Evolutionary conservation across 345 rosid species (phyloP).

Genomic region (Clarkia xantiana): DNA sequence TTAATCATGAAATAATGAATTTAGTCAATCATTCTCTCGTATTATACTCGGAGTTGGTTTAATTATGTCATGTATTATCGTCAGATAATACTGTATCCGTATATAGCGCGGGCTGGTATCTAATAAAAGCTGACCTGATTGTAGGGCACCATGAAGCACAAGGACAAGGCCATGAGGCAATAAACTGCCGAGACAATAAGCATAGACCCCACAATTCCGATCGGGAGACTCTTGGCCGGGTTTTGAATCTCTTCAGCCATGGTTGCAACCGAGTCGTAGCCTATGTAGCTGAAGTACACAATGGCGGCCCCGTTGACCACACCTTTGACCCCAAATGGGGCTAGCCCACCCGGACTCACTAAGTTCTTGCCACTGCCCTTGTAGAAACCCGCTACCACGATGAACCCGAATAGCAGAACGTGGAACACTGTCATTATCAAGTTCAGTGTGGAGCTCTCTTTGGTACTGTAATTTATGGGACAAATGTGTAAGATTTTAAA

Average conservation of each 20-base stretch:
- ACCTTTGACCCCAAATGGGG: slow-evolving; percentile 72
- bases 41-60: too few species aligned
- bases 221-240: slow-evolving; percentile 65
- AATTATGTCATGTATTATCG: too few species aligned
- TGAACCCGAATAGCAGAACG: slow-evolving; percentile 69
- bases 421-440: slow-evolving; percentile 72
- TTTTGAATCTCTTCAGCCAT: slow-evolving; percentile 88
- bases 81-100: too few species aligned
- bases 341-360: slow-evolving; percentile 61
- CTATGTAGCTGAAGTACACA: slow-evolving; percentile 85
- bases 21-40: too few species aligned
- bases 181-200: slow-evolving; percentile 52
- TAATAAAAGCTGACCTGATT: slow-evolving; percentile 29
- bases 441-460: slow-evolving; percentile 80
- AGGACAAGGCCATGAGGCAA: slow-evolving; percentile 73
- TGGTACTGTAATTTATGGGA: slow-evolving; percentile 45
- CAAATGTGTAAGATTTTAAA: background rate
- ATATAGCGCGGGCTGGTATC: too few species aligned
- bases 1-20: too few species aligned
- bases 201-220: slow-evolving; percentile 79
- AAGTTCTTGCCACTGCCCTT: slow-evolving; percentile 48
- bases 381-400: slow-evolving; percentile 49
- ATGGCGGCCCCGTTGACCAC: slow-evolving; percentile 70
- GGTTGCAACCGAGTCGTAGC: slow-evolving; percentile 87
- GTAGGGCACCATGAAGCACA: slow-evolving; percentile 73